These are phyloP conservation scores for Moelleriella libera DNA, from an alignment of 2,329 filamentous ascomycete species.

Conservation along the genomic window DNA sequence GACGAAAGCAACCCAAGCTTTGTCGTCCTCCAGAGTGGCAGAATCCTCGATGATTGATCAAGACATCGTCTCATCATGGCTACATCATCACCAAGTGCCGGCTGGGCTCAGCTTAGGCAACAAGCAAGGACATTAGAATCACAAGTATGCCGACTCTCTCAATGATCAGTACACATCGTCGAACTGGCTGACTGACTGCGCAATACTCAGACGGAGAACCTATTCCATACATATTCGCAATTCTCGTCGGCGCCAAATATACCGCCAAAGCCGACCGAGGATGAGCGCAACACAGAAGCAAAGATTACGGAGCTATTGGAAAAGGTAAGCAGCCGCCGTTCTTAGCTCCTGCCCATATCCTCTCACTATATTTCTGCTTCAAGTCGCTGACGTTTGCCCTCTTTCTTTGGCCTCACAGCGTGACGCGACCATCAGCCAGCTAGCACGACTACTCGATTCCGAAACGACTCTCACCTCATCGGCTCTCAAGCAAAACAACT, in stretches of 20 bases:
- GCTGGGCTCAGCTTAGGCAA: conserved; percentile 90
- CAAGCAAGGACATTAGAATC: conserved; percentile 81
- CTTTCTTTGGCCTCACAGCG: conserved; percentile 36
- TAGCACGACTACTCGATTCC: conserved; percentile 81
- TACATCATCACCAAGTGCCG: conserved; percentile 38
- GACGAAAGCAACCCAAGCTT: neutral
- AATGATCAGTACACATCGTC: neutral
- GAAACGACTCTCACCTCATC: conserved; percentile 78
- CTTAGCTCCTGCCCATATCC: neutral
- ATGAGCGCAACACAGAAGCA: conserved; percentile 65
- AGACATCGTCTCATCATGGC: conserved; percentile 26
- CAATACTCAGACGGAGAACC: conserved; percentile 56
- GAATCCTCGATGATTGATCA: neutral
- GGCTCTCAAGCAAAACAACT: conserved; percentile 92
- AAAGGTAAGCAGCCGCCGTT: conserved; percentile 31
- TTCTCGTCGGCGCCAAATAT: conserved; percentile 71
- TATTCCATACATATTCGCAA: conserved; percentile 80
- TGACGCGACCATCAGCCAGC: conserved; percentile 66
- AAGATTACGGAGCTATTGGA: conserved; percentile 76
- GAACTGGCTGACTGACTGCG: neutral
- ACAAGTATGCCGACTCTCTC: conserved; percentile 45
- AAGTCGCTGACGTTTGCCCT: neutral
- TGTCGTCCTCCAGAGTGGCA: neutral
- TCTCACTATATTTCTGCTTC: neutral
- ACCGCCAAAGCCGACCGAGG: conserved; percentile 68